Evolutionary conservation across 2,329 filamentous ascomycete species (phyloP).

Genomic region (Ceratocystis albifundus): DNA sequence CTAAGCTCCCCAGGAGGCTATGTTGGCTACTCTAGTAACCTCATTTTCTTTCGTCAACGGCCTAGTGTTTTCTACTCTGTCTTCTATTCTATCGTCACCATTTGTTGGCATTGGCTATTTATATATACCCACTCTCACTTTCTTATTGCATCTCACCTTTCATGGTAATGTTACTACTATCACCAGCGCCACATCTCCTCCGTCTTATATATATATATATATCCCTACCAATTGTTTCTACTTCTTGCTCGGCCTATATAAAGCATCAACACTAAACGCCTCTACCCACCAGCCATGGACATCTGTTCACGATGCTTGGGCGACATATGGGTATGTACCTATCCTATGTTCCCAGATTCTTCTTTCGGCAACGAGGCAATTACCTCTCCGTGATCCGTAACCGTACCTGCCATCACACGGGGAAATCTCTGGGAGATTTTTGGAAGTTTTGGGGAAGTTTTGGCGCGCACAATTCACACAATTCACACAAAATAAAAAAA

Average conservation of each 20-base stretch:
- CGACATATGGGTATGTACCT: conserved; percentile 10
- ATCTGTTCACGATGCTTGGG: conserved; percentile 7
- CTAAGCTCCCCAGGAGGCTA: neutral
- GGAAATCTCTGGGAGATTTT: neutral
- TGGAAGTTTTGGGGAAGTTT: neutral
- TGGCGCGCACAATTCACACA: neutral
- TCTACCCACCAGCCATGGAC: conserved; percentile 5
- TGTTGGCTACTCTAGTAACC: neutral
- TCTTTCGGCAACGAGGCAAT: neutral
- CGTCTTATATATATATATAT: no score
- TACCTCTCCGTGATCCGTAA: neutral
- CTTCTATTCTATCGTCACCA: neutral
- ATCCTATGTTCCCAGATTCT: neutral
- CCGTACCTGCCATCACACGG: neutral
- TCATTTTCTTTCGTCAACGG: neutral
- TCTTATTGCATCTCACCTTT: neutral
- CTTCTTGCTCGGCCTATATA: neutral
- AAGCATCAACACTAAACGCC: neutral
- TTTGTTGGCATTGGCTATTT: neutral
- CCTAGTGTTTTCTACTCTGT: no score
- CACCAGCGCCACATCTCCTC: neutral
- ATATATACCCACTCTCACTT: neutral
- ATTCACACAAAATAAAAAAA: neutral
- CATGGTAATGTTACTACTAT: neutral
- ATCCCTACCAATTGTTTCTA: neutral